Evolutionary conservation across 1,284 basidiomycete genomes (phyloP).

Genomic region (Ceratobasidium sp.): DNA sequence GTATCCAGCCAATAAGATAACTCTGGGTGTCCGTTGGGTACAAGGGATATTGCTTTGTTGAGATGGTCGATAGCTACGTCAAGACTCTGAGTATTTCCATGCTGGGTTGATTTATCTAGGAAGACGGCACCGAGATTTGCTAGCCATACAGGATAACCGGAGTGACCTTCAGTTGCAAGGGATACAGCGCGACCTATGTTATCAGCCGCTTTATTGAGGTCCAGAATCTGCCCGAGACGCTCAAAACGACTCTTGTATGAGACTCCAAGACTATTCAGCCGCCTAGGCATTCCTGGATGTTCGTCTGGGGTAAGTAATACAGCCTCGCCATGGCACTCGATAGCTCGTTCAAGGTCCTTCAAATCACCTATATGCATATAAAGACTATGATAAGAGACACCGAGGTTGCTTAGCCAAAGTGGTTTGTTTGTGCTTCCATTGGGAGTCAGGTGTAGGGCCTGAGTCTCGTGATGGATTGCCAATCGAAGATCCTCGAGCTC

Average conservation of each 20-base stretch:
- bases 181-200: neutral
- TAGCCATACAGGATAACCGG: neutral
- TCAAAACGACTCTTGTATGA: neutral
- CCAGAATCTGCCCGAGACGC: neutral
- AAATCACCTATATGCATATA: neutral
- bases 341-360: neutral
- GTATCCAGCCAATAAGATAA: neutral
- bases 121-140: neutral
- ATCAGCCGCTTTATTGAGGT: neutral
- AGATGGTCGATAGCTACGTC: neutral
- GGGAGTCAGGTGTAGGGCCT: neutral
- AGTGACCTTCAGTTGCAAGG: neutral
- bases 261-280: conserved; percentile 15
- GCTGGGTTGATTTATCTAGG: neutral
- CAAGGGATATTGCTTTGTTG: neutral
- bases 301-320: neutral
- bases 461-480: neutral
- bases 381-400: neutral
- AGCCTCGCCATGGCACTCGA: neutral
- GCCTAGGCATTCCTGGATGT: neutral
- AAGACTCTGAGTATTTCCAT: neutral
- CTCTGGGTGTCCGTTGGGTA: neutral
- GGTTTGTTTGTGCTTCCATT: neutral
- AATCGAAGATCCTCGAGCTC: neutral
- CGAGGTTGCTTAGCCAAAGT: neutral